Evolutionary conservation across 2,329 filamentous ascomycete species (phyloP), one percentile per base, ranked within the genome.

Genomic region (Botrytis cinerea): DNA sequence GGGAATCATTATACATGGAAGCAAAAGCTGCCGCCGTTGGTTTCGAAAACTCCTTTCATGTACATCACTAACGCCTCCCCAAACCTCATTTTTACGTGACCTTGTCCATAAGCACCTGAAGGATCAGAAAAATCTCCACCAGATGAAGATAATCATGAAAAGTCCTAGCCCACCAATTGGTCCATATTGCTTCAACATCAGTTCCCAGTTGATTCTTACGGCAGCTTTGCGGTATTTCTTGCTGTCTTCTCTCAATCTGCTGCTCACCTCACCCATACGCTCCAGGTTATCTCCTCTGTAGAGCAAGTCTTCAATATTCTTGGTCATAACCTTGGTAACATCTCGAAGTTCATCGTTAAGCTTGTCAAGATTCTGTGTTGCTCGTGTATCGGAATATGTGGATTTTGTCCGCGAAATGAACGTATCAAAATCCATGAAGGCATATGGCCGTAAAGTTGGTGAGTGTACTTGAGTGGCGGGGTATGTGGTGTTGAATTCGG

Each of bases 261-360:
- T 92, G 79, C 93, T 97, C 81, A 98, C 92, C 85, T 98, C 95
- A 75, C 96, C 95, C 96, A 99, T 99, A 80, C 94, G 89, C 84
- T 99, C 96, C 78, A 99, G 84, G 80, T 91, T 96, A 82, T 99
- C 96, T 43, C 96, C 96, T 75, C 97, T 87, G 82, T 99, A 99
- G 71, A 99, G 86, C 81, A 99, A 85, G 83, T 99, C 96, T 86
- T 99, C 96, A 78, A 99, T 98, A 83, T 99, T 99, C 89, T 98
- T 98, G 73, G 95, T 98, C 97, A 99, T 99, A 81, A 99, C 95
- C 85, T 98, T 95, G 1, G 96, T 98, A 72, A 99, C 97, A 83
- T 98, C 96, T 82, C 95, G 92, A 77, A 99, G 89, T 87, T 99
- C 97, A 81, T 98, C 94, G 81, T 99, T 98, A 77, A 99, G 87